phyloP scores from a whole-genome alignment of 768 basidiomycete species.

The Amanita jacksonii region DNA sequence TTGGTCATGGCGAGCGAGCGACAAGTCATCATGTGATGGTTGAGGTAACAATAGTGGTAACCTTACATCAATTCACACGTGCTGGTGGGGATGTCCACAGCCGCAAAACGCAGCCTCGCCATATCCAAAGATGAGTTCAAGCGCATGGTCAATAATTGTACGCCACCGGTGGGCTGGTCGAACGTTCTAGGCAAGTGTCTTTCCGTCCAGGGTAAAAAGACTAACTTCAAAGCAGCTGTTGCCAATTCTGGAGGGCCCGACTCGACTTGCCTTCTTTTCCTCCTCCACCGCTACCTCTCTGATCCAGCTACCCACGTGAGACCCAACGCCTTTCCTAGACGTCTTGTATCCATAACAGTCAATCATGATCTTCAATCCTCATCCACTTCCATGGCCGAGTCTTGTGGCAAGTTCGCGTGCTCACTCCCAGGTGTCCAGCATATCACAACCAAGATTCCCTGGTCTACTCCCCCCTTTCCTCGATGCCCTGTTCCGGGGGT shows the following conservation, averaged over 20 bases:
- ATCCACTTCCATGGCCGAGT: constrained; percentile 45
- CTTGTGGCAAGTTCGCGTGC: constrained; percentile 33
- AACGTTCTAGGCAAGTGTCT: constrained; percentile 31
- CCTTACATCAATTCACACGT: neutral
- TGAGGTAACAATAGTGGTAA: neutral
- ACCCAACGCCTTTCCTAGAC: constrained; percentile 12
- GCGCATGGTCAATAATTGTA: constrained; percentile 32
- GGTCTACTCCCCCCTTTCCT: constrained; percentile 48
- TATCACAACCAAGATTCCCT: constrained; percentile 38
- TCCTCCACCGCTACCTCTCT: constrained; percentile 40
- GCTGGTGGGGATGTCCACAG: constrained; percentile 7
- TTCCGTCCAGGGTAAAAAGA: neutral
- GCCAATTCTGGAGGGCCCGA: constrained; percentile 81
- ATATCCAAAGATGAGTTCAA: constrained; percentile 43
- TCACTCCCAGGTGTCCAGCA: constrained; percentile 35
- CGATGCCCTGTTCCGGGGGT: constrained; percentile 25
- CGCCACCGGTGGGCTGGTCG: constrained; percentile 42
- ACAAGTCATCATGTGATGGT: no score
- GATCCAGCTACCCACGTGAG: constrained; percentile 7
- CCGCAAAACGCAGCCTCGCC: constrained; percentile 16
- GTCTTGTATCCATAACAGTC: constrained; percentile 51
- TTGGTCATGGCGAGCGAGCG: no score
- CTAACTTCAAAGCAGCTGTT: constrained; percentile 35
- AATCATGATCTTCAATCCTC: constrained; percentile 60
- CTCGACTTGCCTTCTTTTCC: constrained; percentile 68